Percentiles rank a stretch among this genome's conserved stretches.
Evolutionary conservation across 345 rosid genomes (phyloP).

Genomic region (Eucalyptus camaldulensis): DNA sequence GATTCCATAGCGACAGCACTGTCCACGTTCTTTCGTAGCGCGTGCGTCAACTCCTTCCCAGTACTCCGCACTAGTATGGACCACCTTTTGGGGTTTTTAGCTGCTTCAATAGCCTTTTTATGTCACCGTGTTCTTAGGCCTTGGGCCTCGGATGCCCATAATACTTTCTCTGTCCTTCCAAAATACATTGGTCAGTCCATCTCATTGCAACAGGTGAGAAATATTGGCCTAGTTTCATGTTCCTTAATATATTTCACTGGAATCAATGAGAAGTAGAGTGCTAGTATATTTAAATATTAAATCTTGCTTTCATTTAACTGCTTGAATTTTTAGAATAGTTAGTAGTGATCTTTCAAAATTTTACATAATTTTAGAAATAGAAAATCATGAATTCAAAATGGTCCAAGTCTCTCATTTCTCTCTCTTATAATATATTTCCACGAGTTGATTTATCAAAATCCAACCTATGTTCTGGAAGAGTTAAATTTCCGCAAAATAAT

Average conservation of each 20-base stretch:
- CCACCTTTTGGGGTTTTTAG: not conserved
- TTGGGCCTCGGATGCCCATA: not conserved
- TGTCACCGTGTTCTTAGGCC: not conserved
- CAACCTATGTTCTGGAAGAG: not conserved
- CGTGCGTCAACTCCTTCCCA: not conserved
- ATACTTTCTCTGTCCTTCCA: not conserved
- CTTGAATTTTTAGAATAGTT: fast-evolving
- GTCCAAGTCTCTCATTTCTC: not conserved
- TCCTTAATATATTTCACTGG: not conserved
- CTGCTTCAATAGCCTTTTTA: not conserved
- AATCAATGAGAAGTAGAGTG: not conserved
- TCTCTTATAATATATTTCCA: not conserved
- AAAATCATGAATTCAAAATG: too few species aligned
- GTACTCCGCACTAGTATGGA: not conserved
- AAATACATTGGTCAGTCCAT: not conserved
- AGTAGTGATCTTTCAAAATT: fast-evolving
- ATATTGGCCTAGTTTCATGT: not conserved
- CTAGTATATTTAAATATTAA: too few species aligned
- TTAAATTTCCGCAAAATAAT: not conserved
- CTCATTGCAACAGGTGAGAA: not conserved
- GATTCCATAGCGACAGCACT: not conserved
- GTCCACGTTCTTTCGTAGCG: not conserved
- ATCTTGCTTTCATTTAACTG: fast-evolving
- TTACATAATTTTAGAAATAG: too few species aligned
- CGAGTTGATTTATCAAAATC: not conserved